These are phyloP conservation scores for Dioszegia crocea DNA, from an alignment of 768 basidiomycete genomes.

Conservation along the genomic window DNA sequence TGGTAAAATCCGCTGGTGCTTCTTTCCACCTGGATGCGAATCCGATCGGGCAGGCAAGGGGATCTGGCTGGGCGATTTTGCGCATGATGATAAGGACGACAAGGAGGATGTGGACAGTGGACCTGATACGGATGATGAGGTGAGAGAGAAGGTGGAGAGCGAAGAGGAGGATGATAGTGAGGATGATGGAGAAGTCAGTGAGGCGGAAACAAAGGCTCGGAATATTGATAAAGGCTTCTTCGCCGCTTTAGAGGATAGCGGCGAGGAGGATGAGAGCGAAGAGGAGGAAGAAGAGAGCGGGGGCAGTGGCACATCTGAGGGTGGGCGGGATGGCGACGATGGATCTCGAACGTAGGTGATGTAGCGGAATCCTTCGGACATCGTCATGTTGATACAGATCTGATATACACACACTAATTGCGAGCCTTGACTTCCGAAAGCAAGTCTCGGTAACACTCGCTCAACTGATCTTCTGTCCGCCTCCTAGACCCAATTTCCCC, in stretches of 20 bases:
- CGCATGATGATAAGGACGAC: conserved; percentile 30
- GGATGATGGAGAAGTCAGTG: conserved; percentile 39
- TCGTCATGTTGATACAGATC: no score
- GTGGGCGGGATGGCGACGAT: not conserved
- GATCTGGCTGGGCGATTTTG: conserved; percentile 41
- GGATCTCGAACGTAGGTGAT: no score
- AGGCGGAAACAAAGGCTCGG: conserved; percentile 7
- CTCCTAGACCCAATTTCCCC: not conserved
- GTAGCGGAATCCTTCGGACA: no score
- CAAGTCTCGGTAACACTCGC: no score
- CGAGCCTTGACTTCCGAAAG: no score
- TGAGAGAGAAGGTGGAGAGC: conserved; percentile 14
- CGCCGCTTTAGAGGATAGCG: conserved; percentile 26
- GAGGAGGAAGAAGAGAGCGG: conserved; percentile 22
- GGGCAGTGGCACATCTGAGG: not conserved
- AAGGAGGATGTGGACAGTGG: conserved; percentile 5
- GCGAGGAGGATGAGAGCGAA: conserved; percentile 22
- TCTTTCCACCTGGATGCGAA: conserved; percentile 63
- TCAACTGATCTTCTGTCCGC: no score
- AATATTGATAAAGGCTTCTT: conserved; percentile 32
- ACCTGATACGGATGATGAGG: not conserved
- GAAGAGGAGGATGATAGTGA: conserved; percentile 46
- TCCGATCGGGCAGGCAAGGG: conserved; percentile 16
- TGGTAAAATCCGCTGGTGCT: conserved; percentile 74
- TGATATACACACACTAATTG: no score